Base-by-base conservation (phyloP, 2,329 filamentous ascomycete genomes). In the Beauveria brongniartii region DNA sequence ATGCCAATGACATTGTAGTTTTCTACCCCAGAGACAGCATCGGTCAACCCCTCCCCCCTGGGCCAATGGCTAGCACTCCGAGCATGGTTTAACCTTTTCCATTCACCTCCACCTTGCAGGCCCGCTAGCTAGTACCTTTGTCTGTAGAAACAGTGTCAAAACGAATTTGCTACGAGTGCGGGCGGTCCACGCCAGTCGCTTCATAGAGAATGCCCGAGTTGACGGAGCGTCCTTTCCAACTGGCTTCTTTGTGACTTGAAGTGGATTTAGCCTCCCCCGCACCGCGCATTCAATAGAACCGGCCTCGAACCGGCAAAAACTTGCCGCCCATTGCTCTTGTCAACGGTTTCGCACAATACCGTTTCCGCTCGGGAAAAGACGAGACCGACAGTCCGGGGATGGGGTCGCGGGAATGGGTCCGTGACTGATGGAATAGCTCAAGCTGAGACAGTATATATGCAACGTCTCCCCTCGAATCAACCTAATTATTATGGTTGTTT, bases 271-370 rank as follows among this genome's bases (percentile, higher is more conserved):
- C 55, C n/a, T 34, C 37, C 44, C 46, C 26, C 46, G 47, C 48
- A 43, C 47, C 47, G 9, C 37, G 22, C 30, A 51, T 52, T 52
- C 47, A 24, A n/a, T 37, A 41, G 37, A 44, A 24, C 56, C 14
- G 48, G 47, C 37, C 48, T 59, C 56, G 59, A 61, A 54, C 51
- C 51, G 59, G 59, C 59, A 61, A 48, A 16, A 20, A 43, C 9
- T 12, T 61, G 59, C 59, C 59, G 58, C 44, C 8, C 7, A 24
- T 37, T 37, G 16, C n/a, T 18, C 22, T 22, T 26, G 20, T 41
- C 24, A n/a, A 40, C 16, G 10, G 40, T 3, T 8, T 55, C 30
- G 20, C 22, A 14, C 2, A 24, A 43, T n/a, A 8, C 24, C 28
- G 3, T 28, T 43, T 24, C n/a, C 54, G 54, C 10, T 52, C 56